Evolutionary conservation across 805 yeast species (phyloP), one percentile per base, ranked within the genome.

Genomic region (Hyphopichia homilentoma): DNA sequence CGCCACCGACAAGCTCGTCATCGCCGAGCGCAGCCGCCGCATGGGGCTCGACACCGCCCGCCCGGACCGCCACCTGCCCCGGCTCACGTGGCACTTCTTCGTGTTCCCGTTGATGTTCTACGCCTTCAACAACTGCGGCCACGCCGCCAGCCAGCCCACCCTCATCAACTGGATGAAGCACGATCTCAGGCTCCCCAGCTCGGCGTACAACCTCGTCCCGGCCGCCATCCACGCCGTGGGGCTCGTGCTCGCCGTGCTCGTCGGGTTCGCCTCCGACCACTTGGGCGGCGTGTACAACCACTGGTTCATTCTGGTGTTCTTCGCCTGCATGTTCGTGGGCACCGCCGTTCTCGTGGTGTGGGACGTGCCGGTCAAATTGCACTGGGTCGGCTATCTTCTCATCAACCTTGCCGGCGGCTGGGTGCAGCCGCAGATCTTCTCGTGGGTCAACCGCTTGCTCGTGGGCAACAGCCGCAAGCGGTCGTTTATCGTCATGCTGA

Each of bases 351-450:
- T 74, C 29, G 61, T 76, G 0, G 52, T 41, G 8, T 77, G 80
- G 79, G 42, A 69, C 27, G 63, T 75, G 18, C 73, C 76, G 1
- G 49, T 43, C 8, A 72, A 71, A 1, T 61, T 67, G 22, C 76
- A 73, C 36, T 75, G 78, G 75, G 52, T 68, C 7, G 56, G 68
- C 9, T 77, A 72, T 47, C 73, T 65, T 41, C 39, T 74, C 29
- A 50, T 68, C 3, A 75, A 75, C 3, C 48, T 69, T 11, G 77
- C 78, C 7, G 55, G 69, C 0, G 46, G 70, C 3, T 67, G 67
- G 68, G 81, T 78, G 1, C 80, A 73, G 52, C 79, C 80, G 2
- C 63, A 70, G 41, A 70, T 75, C 9, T 75, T 68, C 38, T 59
- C 77, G 2, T 77, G 81, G 82, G 66, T 75, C 22, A 76, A 76